Base-by-base conservation (phyloP, 305 asterid species). In the Salvia sclarea region DNA sequence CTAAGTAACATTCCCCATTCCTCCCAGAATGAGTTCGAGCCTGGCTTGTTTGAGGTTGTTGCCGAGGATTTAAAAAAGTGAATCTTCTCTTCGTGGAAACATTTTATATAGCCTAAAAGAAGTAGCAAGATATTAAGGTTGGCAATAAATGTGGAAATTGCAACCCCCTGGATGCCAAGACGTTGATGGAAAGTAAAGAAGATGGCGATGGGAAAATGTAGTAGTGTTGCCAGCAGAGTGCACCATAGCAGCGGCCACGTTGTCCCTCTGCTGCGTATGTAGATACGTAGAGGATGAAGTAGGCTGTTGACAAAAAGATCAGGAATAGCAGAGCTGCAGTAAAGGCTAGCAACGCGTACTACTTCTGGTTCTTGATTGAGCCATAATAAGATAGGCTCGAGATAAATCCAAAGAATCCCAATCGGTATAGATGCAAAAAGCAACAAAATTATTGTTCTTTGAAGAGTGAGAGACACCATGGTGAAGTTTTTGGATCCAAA, bases 161-260 rank as follows among this genome's bases (percentile, higher is more conserved):
- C 96, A 3, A 88, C 78, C 41, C 95, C 97, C 40, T 67, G 80
- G 72, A 91, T 81, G 17, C 97, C 97, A 17, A 86, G 85, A 16
- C 10, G 74, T 22, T 85, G 91, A 53, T 79, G 76, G 81, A 91
- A 91, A 21, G 97, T 85, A 37, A 86, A 76, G 80, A 82, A 83
- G 52, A 83, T 22, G 55, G 96, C 79, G 69, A 88, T 74, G 24
- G 97, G 97, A 62, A 84, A 66, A 78, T 91, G 96, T 50, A 91
- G 79, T 58, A 91, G 55, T 28, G 80, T 80, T 44, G 95, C 82
- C 1, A 84, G 76, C 63, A 76, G 75, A 72, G 89, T 81, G 80
- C 92, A 81, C 95, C 95, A 91, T 9, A 88, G 82, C 63, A 91
- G 70, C 64, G 97, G 95, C 97, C 97, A 88, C 58, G 95, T 78